Evolutionary conservation across 2,329 filamentous ascomycete species (phyloP), one percentile per base, ranked within the genome.

Genomic region (Thielaviopsis ethacetica): DNA sequence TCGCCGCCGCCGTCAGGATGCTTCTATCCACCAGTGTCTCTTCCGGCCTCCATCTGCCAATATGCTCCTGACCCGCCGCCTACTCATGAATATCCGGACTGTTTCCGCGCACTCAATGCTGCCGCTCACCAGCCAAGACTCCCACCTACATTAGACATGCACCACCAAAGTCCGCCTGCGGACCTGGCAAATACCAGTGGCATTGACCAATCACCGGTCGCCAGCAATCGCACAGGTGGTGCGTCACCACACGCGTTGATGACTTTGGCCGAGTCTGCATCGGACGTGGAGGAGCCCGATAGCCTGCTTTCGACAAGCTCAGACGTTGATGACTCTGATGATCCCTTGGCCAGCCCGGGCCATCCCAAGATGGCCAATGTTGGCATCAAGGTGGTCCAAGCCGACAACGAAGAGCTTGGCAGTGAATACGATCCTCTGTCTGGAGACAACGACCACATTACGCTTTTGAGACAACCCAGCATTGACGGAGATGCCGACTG

Each of bases 401-500:
- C n/a, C 17, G 38, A 17, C 17, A 17, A 15, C 12, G 38, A 44
- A 17, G 38, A 44, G 3, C 38, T 44, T 10, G 17, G 38, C 17
- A 15, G 3, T 3, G 38, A 44, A n/a, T 44, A 17, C 15, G 38
- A 44, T 15, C 15, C 38, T 44, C 38, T 17, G 3, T 44, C 15
- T 15, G 17, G 38, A 5, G 38, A 44, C 10, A 44, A 15, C 38
- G 38, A n/a, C n/a, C 38, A 44, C 38, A 44, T 44, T 10, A 17
- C 38, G 5, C 38, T 44, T 4, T n/a, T n/a, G 17, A 44, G 17
- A 44, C 38, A 4, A 17, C 38, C 38, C 3, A 44, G 38, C 38
- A 44, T 44, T 15, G 38, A 44, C 38, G 77, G 79, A 63, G 73
- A 71, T 44, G 66, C 71, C 44, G 67, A 69, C 13, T 71, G 74